These are phyloP conservation scores for Penicillium crustosum DNA, from an alignment of 2,329 filamentous ascomycete species.

Conservation along the genomic window DNA sequence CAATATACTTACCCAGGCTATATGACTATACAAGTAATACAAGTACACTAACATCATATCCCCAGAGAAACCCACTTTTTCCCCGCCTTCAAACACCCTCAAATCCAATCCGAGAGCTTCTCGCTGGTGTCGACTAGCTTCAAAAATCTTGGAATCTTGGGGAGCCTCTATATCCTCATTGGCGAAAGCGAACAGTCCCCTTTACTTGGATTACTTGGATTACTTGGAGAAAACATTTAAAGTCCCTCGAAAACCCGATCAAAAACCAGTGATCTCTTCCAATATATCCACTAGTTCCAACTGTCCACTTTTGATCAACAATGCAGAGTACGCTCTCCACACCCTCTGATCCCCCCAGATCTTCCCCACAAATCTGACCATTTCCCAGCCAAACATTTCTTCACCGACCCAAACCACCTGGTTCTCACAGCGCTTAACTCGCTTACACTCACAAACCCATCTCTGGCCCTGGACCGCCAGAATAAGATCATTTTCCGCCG, in stretches of 20 bases:
- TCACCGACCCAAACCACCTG: slow-evolving; percentile 77
- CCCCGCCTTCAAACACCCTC: slow-evolving; percentile 23
- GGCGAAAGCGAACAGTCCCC: background rate
- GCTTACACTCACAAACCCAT: slow-evolving; percentile 80
- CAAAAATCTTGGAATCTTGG: background rate
- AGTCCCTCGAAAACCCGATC: background rate
- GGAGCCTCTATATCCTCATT: background rate
- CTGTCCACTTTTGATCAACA: slow-evolving; percentile 18
- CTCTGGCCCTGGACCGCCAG: slow-evolving; percentile 70
- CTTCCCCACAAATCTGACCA: slow-evolving; percentile 9
- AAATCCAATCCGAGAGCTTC: slow-evolving; percentile 17
- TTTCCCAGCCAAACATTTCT: slow-evolving; percentile 71
- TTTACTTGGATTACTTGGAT: background rate
- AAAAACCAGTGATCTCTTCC: background rate
- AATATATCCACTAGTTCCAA: background rate
- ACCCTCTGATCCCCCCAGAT: background rate
- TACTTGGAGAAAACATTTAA: slow-evolving; percentile 1
- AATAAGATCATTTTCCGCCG: slow-evolving; percentile 85
- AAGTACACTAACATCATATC: slow-evolving; percentile 11
- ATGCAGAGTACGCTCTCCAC: slow-evolving; percentile 40
- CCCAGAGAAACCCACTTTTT: slow-evolving; percentile 28
- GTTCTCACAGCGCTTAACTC: slow-evolving; percentile 74
- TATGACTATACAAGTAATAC: background rate
- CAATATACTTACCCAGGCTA: background rate
- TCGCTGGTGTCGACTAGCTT: slow-evolving; percentile 1